A percentile compares a stretch with the other conserved stretches of the same genome.
Conservation (phyloP, 106 monocot species). For the Gastrodia elata region DNA sequence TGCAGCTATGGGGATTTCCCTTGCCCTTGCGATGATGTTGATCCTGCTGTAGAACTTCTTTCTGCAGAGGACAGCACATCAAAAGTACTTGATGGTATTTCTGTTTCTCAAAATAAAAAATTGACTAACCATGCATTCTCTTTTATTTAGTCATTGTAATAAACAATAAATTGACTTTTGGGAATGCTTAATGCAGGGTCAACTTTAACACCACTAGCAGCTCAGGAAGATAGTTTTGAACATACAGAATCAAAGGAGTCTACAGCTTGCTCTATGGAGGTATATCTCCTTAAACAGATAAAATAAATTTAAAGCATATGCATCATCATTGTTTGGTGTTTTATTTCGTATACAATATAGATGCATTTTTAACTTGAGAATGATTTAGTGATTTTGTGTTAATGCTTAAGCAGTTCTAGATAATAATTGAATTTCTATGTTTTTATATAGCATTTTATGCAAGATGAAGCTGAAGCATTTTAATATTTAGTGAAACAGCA, state of each 20-base stretch:
- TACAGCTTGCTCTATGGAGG: neutral
- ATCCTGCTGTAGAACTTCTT: slow-evolving; percentile 5
- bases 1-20: slow-evolving; percentile 5
- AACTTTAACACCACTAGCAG: neutral
- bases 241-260: neutral
- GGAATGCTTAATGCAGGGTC: slow-evolving; percentile 1
- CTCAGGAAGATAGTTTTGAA: neutral
- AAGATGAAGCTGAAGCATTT: neutral
- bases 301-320: neutral
- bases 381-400: neutral
- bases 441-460: neutral
- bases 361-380: neutral
- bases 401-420: neutral
- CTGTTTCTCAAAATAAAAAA: neutral
- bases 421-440: neutral
- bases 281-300: neutral
- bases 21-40: neutral
- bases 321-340: neutral
- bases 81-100: neutral
- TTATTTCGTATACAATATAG: neutral
- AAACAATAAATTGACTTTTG: neutral
- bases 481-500: neutral
- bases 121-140: neutral
- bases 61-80: slow-evolving; percentile 5
- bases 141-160: slow-evolving; percentile 1